Conservation (phyloP, 1,139 yeast species). For the Blastobotrys illinoisensis region DNA sequence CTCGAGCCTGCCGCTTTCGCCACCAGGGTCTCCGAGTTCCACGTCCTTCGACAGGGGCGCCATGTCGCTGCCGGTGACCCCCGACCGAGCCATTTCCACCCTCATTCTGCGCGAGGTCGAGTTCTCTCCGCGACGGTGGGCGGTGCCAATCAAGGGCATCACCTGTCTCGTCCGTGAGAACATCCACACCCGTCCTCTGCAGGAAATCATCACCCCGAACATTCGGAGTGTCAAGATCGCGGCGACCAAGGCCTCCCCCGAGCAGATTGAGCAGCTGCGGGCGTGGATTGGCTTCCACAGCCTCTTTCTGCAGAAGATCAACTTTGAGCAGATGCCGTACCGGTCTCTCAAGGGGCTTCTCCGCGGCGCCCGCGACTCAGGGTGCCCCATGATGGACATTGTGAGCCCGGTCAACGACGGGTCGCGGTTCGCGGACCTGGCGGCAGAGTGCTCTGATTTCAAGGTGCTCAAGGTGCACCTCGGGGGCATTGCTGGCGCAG, state of each 20-base stretch:
- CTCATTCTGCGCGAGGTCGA: slow-evolving; percentile 7
- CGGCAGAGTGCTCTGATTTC: slow-evolving; percentile 2
- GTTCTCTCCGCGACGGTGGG: slow-evolving; percentile 7
- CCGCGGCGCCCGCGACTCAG: background rate
- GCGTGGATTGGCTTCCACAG: slow-evolving; percentile 10
- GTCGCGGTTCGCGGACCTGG: slow-evolving; percentile 5
- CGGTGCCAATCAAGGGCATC: slow-evolving; percentile 5
- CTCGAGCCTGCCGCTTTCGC: background rate
- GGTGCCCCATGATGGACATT: slow-evolving; percentile 8
- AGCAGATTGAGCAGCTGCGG: slow-evolving; percentile 6
- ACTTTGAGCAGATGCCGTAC: slow-evolving; percentile 4
- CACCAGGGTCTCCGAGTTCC: background rate
- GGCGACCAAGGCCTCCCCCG: slow-evolving; percentile 4
- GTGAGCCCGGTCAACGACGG: slow-evolving; percentile 6
- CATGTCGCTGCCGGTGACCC: background rate
- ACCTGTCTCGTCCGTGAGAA: slow-evolving; percentile 7
- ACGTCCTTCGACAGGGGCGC: background rate
- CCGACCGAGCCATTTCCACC: background rate
- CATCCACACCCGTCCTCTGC: slow-evolving; percentile 7
- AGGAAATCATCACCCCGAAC: slow-evolving; percentile 8
- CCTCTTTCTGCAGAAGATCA: slow-evolving; percentile 6
- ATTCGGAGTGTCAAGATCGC: slow-evolving; percentile 4
- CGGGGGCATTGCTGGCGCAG: slow-evolving; percentile 2
- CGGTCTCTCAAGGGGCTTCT: background rate
- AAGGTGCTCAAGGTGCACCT: slow-evolving; percentile 8